These are phyloP conservation scores for Diaporthe sp. DNA, from an alignment of 2,329 filamentous ascomycete genomes.

Conservation along the genomic window DNA sequence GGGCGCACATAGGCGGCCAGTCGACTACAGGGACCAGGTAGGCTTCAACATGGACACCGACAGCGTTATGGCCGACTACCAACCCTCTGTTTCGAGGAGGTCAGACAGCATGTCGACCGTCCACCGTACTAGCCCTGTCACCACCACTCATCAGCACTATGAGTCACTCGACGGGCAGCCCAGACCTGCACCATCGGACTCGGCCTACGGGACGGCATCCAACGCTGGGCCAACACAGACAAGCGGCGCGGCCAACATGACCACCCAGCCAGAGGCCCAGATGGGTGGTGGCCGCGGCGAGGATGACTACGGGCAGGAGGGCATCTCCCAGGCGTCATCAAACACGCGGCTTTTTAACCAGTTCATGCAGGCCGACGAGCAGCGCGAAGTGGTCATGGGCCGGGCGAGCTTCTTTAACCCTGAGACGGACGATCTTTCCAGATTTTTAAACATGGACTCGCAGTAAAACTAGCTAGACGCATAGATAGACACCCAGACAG, in stretches of 20 bases:
- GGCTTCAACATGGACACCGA: constrained; percentile 33
- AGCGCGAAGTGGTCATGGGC: constrained; percentile 25
- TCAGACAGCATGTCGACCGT: constrained; percentile 32
- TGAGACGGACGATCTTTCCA: constrained; percentile 33
- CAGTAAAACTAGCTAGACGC: constrained; percentile 24
- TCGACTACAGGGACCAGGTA: constrained; percentile 8
- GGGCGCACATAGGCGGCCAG: background rate
- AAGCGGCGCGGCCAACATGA: background rate
- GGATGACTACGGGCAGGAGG: constrained; percentile 9
- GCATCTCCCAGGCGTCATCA: constrained; percentile 24
- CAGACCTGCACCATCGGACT: background rate
- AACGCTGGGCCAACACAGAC: constrained; percentile 8
- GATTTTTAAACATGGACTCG: constrained; percentile 37
- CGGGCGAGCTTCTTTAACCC: constrained; percentile 31
- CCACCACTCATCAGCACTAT: constrained; percentile 1
- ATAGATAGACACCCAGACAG: background rate
- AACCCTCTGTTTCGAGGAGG: background rate
- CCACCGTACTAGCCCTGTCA: constrained; percentile 23
- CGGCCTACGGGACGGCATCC: constrained; percentile 30
- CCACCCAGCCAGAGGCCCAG: constrained; percentile 16
- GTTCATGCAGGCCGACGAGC: constrained; percentile 29
- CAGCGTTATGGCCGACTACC: constrained; percentile 17
- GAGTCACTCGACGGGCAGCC: constrained; percentile 1
- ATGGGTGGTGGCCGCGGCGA: constrained; percentile 3
- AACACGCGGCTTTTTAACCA: constrained; percentile 25